These are phyloP conservation scores for Solanum neorickii DNA, from an alignment of 257 asterid species.

Conservation along the genomic window DNA sequence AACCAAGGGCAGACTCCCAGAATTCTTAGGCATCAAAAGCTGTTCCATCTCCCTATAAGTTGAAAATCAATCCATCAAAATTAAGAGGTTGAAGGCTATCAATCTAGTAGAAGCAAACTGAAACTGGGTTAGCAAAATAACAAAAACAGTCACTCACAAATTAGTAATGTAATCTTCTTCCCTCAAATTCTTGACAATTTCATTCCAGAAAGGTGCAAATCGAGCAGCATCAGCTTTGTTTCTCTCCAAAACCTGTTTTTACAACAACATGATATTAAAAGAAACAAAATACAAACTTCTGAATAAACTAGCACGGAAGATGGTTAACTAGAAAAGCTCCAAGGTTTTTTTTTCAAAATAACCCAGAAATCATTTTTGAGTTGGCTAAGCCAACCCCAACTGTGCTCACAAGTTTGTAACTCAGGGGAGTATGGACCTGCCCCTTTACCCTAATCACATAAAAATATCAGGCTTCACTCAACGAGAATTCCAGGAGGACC, in stretches of 20 bases:
- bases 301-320: neutral
- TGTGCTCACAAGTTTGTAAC: neutral
- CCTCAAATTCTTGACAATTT: conserved; percentile 72
- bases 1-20: conserved; percentile 53
- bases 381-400: neutral
- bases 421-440: neutral
- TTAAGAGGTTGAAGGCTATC: neutral
- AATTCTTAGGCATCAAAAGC: conserved; percentile 85
- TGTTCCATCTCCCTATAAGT: conserved; percentile 76
- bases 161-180: conserved; percentile 82
- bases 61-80: conserved; percentile 7
- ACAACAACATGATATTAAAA: conserved; percentile 7
- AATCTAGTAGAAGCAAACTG: conserved; percentile 11
- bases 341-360: neutral
- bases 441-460: neutral
- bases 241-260: conserved; percentile 43
- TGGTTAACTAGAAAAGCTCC: neutral
- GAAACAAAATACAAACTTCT: conserved; percentile 1
- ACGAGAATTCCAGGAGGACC: neutral
- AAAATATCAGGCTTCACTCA: neutral
- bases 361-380: neutral
- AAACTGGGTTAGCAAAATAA: neutral
- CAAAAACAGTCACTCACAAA: conserved; percentile 42
- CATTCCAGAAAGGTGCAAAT: conserved; percentile 98
- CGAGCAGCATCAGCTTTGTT: conserved; percentile 69